Conservation (phyloP, 176 grass and related monocot genomes). For the Eragrostis curvula region DNA sequence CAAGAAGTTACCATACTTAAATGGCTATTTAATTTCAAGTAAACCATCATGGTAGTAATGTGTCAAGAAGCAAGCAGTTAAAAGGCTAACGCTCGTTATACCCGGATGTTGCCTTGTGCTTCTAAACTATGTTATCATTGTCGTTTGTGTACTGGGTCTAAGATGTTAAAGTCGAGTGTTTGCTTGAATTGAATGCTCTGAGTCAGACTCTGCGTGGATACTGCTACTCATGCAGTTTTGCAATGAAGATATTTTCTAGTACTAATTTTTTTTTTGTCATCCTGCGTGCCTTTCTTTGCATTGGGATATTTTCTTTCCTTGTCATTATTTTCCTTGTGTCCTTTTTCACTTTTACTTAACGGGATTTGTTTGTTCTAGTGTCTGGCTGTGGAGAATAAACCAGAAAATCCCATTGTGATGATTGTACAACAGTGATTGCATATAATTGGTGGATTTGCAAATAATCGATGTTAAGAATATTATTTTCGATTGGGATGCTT, state of each 20-base stretch:
- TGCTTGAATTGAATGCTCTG: constrained; percentile 25
- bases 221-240: constrained; percentile 9
- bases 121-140: constrained; percentile 9
- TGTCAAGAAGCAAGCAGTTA: neutral
- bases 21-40: neutral
- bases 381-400: too few species aligned
- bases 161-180: neutral
- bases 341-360: too few species aligned
- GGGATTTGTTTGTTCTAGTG: too few species aligned
- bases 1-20: neutral
- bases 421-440: too few species aligned
- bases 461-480: neutral
- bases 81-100: constrained; percentile 32
- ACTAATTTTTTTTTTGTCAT: too few species aligned
- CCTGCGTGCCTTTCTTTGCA: neutral
- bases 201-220: neutral
- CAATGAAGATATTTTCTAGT: constrained; percentile 11
- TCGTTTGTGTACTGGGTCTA: neutral
- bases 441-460: too few species aligned
- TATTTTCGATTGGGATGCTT: neutral
- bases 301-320: too few species aligned
- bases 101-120: neutral
- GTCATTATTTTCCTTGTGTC: too few species aligned
- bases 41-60: neutral
- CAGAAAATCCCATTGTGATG: too few species aligned